These are phyloP conservation scores for Globisporangium solare DNA, from an alignment of 352 stramenopile species.

Conservation along the genomic window DNA sequence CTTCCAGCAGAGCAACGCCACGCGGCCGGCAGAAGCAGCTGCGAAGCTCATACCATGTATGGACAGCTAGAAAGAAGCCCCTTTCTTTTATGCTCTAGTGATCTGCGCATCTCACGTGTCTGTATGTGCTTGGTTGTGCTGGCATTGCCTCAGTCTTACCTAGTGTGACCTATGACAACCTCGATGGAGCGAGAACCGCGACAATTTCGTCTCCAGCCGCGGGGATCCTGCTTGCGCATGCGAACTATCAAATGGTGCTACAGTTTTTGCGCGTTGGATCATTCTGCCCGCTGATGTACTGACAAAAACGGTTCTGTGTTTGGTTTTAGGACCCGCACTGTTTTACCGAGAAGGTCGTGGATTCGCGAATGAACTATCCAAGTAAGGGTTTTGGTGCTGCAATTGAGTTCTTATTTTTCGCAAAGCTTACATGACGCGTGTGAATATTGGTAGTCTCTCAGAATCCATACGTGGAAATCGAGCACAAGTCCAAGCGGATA, in stretches of 20 bases:
- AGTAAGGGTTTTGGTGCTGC: conserved; percentile 15
- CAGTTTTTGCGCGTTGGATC: not conserved
- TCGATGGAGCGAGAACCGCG: conserved; percentile 36
- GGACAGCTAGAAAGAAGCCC: not conserved
- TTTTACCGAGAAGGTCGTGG: conserved; percentile 49
- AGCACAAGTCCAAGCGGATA: conserved; percentile 40
- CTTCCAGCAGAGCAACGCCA: conserved; percentile 6
- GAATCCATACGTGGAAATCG: conserved; percentile 35
- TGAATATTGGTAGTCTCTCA: conserved; percentile 21
- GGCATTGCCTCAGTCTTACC: conserved; percentile 29
- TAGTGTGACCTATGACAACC: conserved; percentile 44
- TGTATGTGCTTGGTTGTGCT: not conserved
- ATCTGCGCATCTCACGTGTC: too few relatives aligned
- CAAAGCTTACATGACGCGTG: not conserved
- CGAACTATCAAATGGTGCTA: conserved; percentile 46
- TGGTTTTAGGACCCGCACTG: conserved; percentile 37
- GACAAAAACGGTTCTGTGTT: too few relatives aligned
- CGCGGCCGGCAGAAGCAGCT: conserved; percentile 1
- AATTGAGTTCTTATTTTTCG: not conserved
- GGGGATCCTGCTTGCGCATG: conserved; percentile 39
- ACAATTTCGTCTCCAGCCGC: conserved; percentile 34
- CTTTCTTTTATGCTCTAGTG: not conserved
- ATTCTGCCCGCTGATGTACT: conserved; percentile 1
- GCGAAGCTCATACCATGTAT: conserved; percentile 5
- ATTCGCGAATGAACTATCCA: conserved; percentile 44